Base-by-base conservation (phyloP, 1,284 basidiomycete species). In the Leccinum solheimii region DNA sequence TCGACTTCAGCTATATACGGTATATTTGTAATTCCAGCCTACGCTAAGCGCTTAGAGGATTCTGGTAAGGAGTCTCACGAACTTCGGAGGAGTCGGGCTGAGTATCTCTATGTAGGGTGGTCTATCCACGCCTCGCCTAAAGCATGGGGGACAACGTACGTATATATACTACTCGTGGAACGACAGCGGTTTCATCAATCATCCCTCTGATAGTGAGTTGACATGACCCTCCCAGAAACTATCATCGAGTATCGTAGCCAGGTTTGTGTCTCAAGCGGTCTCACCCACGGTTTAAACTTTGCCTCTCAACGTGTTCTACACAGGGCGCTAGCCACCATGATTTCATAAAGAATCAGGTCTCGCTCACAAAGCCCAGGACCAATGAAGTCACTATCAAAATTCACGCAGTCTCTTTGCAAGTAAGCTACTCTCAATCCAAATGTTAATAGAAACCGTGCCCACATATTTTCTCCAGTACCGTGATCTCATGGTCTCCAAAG, bases 371-470 rank as follows among this genome's bases (percentile, higher is more conserved):
- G 27, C 77, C 77, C 2, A 75, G 72, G 55, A 70, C 77, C 0
- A 73, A 68, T 16, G 78, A 83, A 64, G 83, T 82, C 5, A 75
- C 82, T 36, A 77, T 83, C 61, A 82, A 80, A 64, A 74, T 83
- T 26, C 80, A 82, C 61, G 80, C 83, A 6, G 82, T 84, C 10
- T 84, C 83, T 32, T 70, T 83, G 1, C 80, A 83, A 70, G 77
- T 75, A 56, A 45, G 65, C 53, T 16, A 14, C 14, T 53, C 8
- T 48, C 16, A 2, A 7, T 48, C 3, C 16, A 5, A 26, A 3
- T n/a, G 2, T 49, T 36, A 1, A n/a, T 13, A 14, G 8, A 27
- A 36, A 23, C 32, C 21, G 8, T 23, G 19, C 14, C 40, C 9
- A 56, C n/a, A 16, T 21, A 50, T 58, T 27, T 16, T 45, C 14